These are phyloP conservation scores for Gilbertella persicaria DNA, from an alignment of 371 early-diverging fungal species.

Conservation along the genomic window DNA sequence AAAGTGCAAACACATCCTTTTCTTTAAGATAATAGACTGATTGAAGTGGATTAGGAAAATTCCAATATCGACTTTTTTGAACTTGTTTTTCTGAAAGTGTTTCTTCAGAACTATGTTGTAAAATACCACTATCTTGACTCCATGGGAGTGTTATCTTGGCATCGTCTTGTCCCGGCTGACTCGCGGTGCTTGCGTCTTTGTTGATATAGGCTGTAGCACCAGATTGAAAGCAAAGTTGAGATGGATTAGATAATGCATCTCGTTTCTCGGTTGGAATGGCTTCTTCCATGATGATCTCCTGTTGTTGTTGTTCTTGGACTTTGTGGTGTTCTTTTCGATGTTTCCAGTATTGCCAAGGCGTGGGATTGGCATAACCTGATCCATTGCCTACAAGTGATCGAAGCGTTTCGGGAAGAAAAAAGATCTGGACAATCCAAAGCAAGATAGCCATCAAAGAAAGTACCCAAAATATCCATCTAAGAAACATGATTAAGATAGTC, in stretches of 20 bases:
- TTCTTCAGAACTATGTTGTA: background rate
- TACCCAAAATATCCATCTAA: constrained; percentile 43
- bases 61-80: background rate
- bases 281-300: background rate
- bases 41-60: constrained; percentile 19
- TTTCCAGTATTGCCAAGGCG: constrained; percentile 26
- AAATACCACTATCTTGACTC: background rate
- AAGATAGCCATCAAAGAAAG: constrained; percentile 20
- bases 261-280: background rate
- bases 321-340: background rate
- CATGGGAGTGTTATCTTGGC: background rate
- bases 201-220: background rate
- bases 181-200: no score
- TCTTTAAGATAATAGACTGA: constrained; percentile 34
- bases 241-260: background rate
- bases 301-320: background rate
- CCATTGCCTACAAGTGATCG: constrained; percentile 53
- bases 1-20: constrained; percentile 30
- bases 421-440: constrained; percentile 15
- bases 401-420: constrained; percentile 44
- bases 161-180: no score
- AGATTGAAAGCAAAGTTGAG: background rate
- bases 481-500: no score
- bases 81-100: background rate
- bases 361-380: constrained; percentile 42